Evolutionary conservation across 1,139 yeast genomes (phyloP), one percentile per base, ranked within the genome.

Genomic region (Taphrina pruni): DNA sequence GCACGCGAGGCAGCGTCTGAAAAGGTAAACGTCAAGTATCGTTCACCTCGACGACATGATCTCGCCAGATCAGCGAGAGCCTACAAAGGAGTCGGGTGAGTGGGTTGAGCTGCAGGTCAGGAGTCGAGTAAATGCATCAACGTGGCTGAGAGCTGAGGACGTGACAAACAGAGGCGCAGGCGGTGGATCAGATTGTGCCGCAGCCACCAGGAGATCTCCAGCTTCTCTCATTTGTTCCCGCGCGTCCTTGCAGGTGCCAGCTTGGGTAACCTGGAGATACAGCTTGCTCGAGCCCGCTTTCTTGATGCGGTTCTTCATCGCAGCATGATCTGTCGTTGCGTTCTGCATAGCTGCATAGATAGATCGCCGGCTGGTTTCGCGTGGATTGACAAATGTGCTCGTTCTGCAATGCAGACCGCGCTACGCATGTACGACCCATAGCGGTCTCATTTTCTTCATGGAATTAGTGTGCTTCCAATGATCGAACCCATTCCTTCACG

Each of bases 121-220:
- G 48, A 45, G 48, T 45, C 48, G 20, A 7, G 20, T 45, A n/a
- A 26, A 17, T 14, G 48, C 20, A 45, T 17, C 48, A n/a, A 45
- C 48, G 48, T 45, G 48, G 48, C 48, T 45, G 48, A n/a, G n/a
- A 45, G 20, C 20, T 45, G 48, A 17, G n/a, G 20, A 45, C 12
- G 48, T 12, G 48, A 12, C 48, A 45, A 45, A 45, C 48, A 45
- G 48, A 45, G 48, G 48, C 48, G 48, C 48, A 45, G 48, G n/a
- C 48, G n/a, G 12, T 20, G n/a, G n/a, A 45, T 14, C 20, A 12
- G 20, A n/a, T 45, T 14, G 20, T 17, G 17, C 48, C 8, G 12
- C 48, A 45, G 48, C 48, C 48, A 45, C 48, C 43, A 45, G 48
- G 48, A 45, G 48, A n/a, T 45, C 48, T 45, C 48, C 20, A 45